These are phyloP conservation scores for Aspergillus asperescens DNA, from an alignment of 495 filamentous ascomycete genomes.

Conservation along the genomic window DNA sequence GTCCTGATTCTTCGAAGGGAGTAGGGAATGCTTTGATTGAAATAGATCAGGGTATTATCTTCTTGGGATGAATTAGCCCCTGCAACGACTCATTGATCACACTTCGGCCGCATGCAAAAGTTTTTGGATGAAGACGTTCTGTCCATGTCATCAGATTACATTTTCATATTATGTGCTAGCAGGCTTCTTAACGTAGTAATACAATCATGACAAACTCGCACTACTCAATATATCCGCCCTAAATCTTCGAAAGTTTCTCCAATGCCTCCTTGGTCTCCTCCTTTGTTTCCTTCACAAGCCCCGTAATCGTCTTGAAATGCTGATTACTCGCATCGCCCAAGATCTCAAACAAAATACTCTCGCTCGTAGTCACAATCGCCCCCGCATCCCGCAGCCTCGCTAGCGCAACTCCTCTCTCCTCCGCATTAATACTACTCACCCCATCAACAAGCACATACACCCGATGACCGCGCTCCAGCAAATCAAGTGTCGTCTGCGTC, in stretches of 20 bases:
- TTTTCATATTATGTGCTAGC: constrained; percentile 11
- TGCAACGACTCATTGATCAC: background rate
- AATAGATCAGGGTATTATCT: constrained; percentile 19
- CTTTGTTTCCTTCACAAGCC: constrained; percentile 72
- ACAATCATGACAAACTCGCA: background rate
- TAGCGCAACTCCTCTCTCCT: constrained; percentile 77
- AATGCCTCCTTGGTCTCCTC: constrained; percentile 60
- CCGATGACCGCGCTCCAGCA: constrained; percentile 64
- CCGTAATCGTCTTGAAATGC: constrained; percentile 64
- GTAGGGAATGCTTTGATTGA: constrained; percentile 22
- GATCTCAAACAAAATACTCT: constrained; percentile 88
- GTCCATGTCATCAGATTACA: background rate
- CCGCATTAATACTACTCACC: constrained; percentile 75
- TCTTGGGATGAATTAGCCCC: background rate
- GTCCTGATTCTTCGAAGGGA: constrained; percentile 13
- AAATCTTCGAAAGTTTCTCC: constrained; percentile 65
- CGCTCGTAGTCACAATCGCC: constrained; percentile 77
- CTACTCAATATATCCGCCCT: constrained; percentile 3
- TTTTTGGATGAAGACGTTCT: constrained; percentile 12
- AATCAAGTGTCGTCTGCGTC: constrained; percentile 82
- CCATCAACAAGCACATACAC: constrained; percentile 92
- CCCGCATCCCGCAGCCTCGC: constrained; percentile 68
- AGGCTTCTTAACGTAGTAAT: constrained; percentile 15
- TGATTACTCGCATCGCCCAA: constrained; percentile 77
- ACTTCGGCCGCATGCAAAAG: background rate